A percentile compares a stretch with the other conserved stretches of the same genome.
phyloP scores from a whole-genome alignment of 1,284 basidiomycete species.

The Volvariella surrecta region DNA sequence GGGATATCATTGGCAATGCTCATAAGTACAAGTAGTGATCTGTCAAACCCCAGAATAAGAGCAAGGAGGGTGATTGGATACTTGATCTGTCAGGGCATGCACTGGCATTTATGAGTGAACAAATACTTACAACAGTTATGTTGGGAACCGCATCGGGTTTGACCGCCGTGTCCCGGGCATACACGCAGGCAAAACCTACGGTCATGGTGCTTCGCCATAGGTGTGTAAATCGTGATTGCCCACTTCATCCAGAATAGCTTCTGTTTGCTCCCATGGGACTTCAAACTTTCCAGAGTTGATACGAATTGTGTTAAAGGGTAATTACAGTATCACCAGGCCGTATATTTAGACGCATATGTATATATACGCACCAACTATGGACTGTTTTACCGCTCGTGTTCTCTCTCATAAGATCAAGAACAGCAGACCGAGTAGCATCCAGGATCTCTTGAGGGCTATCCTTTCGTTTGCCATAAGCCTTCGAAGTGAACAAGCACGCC shows the following conservation, averaged over 20 bases:
- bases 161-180: too few relatives aligned
- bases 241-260: constrained; percentile 22
- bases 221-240: constrained; percentile 24
- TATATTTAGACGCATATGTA: background rate
- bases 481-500: constrained; percentile 31
- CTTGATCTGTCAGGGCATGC: too few relatives aligned
- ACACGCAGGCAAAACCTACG: background rate
- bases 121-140: too few relatives aligned
- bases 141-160: too few relatives aligned
- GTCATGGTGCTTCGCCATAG: constrained; percentile 1
- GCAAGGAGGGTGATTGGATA: too few relatives aligned
- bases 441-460: constrained; percentile 27
- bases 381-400: constrained; percentile 21
- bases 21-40: too few relatives aligned
- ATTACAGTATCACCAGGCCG: background rate
- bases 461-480: constrained; percentile 25
- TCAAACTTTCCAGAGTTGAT: constrained; percentile 33
- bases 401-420: constrained; percentile 24
- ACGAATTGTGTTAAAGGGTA: constrained; percentile 17
- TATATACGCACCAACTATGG: constrained; percentile 26
- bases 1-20: too few relatives aligned
- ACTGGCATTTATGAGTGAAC: too few relatives aligned
- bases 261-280: constrained; percentile 29
- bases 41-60: too few relatives aligned
- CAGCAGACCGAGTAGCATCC: constrained; percentile 21